These are phyloP conservation scores for Thielaviopsis musarum DNA, from an alignment of 2,329 filamentous ascomycete genomes.

Conservation along the genomic window DNA sequence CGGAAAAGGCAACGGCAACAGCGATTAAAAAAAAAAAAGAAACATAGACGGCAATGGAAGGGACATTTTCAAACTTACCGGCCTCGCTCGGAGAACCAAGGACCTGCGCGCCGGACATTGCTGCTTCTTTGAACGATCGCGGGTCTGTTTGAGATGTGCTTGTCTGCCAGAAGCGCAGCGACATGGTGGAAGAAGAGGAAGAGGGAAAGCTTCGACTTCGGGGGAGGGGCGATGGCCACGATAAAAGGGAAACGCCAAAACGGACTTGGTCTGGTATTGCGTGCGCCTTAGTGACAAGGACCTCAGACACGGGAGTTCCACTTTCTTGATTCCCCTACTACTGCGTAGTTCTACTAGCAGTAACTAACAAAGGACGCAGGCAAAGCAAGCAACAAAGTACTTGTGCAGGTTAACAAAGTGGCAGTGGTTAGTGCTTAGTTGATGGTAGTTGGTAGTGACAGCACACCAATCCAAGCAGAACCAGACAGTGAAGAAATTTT, in stretches of 20 bases:
- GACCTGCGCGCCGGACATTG: slow-evolving; percentile 10
- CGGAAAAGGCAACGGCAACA: slow-evolving; percentile 15
- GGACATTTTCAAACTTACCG: slow-evolving; percentile 6
- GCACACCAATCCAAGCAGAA: not conserved
- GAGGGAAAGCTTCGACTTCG: slow-evolving; percentile 9
- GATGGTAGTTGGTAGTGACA: not conserved
- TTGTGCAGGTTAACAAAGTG: not conserved
- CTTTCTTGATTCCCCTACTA: no score
- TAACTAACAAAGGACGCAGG: not conserved
- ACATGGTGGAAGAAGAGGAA: slow-evolving; percentile 17
- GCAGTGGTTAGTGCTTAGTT: not conserved
- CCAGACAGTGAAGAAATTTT: not conserved
- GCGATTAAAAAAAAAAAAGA: slow-evolving; percentile 14
- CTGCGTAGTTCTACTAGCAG: not conserved
- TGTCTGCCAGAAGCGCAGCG: slow-evolving; percentile 13
- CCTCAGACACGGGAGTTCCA: not conserved
- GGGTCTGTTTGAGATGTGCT: slow-evolving; percentile 4
- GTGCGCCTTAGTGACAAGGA: not conserved
- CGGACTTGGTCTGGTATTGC: slow-evolving; percentile 5
- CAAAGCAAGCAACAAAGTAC: not conserved
- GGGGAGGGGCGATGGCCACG: slow-evolving; percentile 2
- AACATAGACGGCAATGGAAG: not conserved
- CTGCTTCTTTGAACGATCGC: slow-evolving; percentile 5
- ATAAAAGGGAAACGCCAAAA: slow-evolving; percentile 10
- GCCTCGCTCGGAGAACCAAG: slow-evolving; percentile 12